These are phyloP conservation scores for Skeletonema costatum DNA, from an alignment of 108 stramenopile genomes.

Conservation along the genomic window DNA sequence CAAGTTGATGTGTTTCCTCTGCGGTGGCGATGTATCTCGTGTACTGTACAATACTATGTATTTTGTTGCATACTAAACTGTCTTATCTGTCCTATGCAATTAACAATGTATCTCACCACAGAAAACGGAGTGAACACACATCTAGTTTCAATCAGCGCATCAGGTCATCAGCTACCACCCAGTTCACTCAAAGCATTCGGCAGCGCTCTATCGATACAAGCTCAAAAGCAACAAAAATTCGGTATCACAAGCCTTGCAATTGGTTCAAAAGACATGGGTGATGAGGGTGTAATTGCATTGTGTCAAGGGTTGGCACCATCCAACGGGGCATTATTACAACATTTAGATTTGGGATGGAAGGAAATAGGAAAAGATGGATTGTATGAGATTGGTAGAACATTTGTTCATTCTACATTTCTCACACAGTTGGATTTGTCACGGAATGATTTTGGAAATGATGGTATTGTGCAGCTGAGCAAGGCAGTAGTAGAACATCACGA, in stretches of 20 bases:
- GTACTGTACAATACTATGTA: no score
- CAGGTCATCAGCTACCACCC: constrained; percentile 63
- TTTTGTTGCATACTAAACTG: neutral
- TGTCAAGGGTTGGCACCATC: constrained; percentile 41
- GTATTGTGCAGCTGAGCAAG: constrained; percentile 2
- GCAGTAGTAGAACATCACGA: constrained; percentile 8
- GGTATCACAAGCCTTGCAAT: constrained; percentile 56
- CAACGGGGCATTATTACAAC: constrained; percentile 40
- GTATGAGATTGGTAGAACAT: constrained; percentile 37
- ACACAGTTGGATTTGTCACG: constrained; percentile 50
- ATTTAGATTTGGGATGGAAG: constrained; percentile 70
- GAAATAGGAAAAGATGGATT: constrained; percentile 40
- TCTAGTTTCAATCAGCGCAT: constrained; percentile 64
- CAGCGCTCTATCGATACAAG: constrained; percentile 42
- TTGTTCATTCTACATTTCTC: constrained; percentile 34
- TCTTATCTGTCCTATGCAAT: neutral
- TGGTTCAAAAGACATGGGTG: constrained; percentile 72
- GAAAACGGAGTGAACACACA: constrained; percentile 55
- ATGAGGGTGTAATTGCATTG: constrained; percentile 65
- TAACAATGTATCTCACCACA: neutral
- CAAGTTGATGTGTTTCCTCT: neutral
- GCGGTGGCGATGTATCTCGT: neutral
- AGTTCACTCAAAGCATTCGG: constrained; percentile 59
- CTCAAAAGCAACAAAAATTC: neutral
- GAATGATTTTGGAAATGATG: constrained; percentile 49